Percentiles rank a stretch among this genome's conserved stretches.
Conservation (phyloP, 2,329 filamentous ascomycete genomes). For the Diaporthe ampelina region DNA sequence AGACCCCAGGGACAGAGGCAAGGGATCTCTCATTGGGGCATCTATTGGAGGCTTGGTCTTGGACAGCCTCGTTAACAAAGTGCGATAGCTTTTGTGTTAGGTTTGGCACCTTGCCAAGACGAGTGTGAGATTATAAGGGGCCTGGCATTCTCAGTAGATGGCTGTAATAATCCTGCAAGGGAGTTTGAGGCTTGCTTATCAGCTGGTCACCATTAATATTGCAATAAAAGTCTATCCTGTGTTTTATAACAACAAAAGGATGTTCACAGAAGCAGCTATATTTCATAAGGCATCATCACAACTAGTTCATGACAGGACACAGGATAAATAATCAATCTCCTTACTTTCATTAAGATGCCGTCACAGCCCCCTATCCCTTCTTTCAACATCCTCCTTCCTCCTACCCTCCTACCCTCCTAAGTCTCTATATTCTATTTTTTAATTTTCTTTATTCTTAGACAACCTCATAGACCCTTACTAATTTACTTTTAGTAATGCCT, state of each 20-base stretch:
- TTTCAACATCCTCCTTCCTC: too few species aligned
- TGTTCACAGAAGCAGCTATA: too few species aligned
- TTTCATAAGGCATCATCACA: too few species aligned
- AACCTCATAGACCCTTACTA: too few species aligned
- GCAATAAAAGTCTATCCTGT: background rate
- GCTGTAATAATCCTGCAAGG: background rate
- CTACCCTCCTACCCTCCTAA: too few species aligned
- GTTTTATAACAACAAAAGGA: background rate
- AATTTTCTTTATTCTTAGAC: too few species aligned
- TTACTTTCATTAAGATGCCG: too few species aligned
- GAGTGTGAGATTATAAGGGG: background rate
- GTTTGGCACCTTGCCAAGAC: background rate
- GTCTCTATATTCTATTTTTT: too few species aligned
- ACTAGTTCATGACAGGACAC: too few species aligned
- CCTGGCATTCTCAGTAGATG: background rate
- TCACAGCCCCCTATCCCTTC: too few species aligned
- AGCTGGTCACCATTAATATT: background rate
- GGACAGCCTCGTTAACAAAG: constrained; percentile 30
- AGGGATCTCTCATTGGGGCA: constrained; percentile 22
- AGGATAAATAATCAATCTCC: too few species aligned
- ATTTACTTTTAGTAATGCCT: too few species aligned
- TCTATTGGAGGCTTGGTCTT: constrained; percentile 30
- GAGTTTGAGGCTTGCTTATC: background rate
- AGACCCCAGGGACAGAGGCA: constrained; percentile 27
- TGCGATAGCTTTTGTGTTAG: background rate